Base-by-base conservation (phyloP, 2,329 filamentous ascomycete species). In the Curvularia sp. region DNA sequence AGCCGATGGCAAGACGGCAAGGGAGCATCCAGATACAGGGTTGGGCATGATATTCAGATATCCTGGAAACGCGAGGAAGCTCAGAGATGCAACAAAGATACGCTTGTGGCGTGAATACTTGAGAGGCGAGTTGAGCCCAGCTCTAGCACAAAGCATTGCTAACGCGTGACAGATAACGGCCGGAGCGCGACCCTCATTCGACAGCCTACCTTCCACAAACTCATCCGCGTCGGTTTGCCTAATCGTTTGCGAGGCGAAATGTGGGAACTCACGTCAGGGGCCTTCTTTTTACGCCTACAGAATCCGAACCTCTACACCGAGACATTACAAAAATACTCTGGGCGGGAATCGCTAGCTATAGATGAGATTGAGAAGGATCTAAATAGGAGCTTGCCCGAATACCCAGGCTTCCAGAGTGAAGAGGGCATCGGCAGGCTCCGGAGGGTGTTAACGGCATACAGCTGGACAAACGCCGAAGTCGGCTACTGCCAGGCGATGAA, bases 401-500 rank as follows among this genome's bases (percentile, higher is more conserved):
- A 99, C 75, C 92, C 95, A 18, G 95, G 95, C 0, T 99, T 97
- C 73, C 95, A 99, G 79, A 96, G 90, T 72, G 91, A 97, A 75
- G 93, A 97, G 71, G 95, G 95, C 15, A 99, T 99, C 65, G 92
- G 89, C 43, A 86, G 95, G 19, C 82, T 99, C 61, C 88, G 95
- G 59, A 86, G 94, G 57, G 95, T 99, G 36, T 83, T 99, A 54
- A 98, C 94, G 1, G 95, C 95, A 4, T 99, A 99, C 80, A 97
- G 93, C 79, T 99, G 95, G 95, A 91, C 89, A 48, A 95, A 99
- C 71, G 86, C 91, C 52, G 93, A 97, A 65, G 93, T 99, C 54
- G 95, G 95, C 66, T 99, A 99, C 78, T 99, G 95, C 77, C 95
- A 99, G 79, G 95, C 95, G 61, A 99, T 99, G 95, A 99, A 99